phyloP scores from a whole-genome alignment of 2,329 filamentous ascomycete genomes.

The Fusarium graminum region DNA sequence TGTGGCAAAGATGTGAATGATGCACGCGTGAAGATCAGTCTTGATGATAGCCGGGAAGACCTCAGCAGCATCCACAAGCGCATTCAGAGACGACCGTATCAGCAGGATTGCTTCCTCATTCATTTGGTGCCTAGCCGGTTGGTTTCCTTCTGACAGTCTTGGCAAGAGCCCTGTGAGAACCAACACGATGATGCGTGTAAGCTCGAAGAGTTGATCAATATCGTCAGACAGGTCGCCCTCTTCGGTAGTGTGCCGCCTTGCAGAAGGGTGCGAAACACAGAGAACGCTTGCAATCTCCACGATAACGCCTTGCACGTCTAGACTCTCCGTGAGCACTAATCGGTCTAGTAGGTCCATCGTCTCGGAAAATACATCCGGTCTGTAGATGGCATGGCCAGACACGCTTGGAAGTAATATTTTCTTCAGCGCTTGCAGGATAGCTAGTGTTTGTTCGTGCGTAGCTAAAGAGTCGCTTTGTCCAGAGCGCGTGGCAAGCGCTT shows the following conservation, averaged over 20 bases:
- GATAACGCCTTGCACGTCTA: slow-evolving; percentile 90
- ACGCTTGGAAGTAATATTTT: slow-evolving; percentile 96
- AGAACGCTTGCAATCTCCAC: slow-evolving; percentile 93
- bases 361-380: slow-evolving; percentile 95
- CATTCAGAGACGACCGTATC: slow-evolving; percentile 83
- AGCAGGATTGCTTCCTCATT: slow-evolving; percentile 89
- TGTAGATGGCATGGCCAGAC: slow-evolving; percentile 95
- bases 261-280: slow-evolving; percentile 91
- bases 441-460: slow-evolving; percentile 82
- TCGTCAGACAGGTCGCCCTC: slow-evolving; percentile 92
- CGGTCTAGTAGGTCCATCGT: slow-evolving; percentile 96
- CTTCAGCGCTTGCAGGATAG: slow-evolving; percentile 90
- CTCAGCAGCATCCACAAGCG: slow-evolving; percentile 92
- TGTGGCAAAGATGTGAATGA: slow-evolving; percentile 95
- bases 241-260: slow-evolving; percentile 67
- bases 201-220: slow-evolving; percentile 96
- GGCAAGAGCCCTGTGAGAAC: slow-evolving; percentile 90
- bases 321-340: slow-evolving; percentile 88
- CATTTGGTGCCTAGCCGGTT: slow-evolving; percentile 78
- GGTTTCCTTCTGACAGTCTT: slow-evolving; percentile 77
- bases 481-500: slow-evolving; percentile 88
- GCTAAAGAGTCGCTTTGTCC: slow-evolving; percentile 65
- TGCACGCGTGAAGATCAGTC: slow-evolving; percentile 94
- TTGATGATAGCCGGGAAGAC: slow-evolving; percentile 98
- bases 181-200: slow-evolving; percentile 95